These are phyloP conservation scores for Botrytis pseudocinerea DNA, from an alignment of 2,329 filamentous ascomycete genomes.

Conservation along the genomic window DNA sequence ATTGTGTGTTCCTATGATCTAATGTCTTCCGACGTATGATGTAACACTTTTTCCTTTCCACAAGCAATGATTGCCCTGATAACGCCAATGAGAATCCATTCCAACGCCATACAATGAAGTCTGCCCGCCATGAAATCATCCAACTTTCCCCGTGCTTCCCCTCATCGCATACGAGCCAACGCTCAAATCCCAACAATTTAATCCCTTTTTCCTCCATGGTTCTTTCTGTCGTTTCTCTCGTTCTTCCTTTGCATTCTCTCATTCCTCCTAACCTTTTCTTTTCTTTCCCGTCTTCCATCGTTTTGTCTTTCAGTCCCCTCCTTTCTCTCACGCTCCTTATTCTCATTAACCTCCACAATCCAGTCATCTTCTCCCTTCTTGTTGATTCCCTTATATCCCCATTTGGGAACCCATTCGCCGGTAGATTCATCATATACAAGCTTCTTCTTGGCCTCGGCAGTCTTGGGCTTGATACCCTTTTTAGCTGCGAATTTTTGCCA, in stretches of 20 bases:
- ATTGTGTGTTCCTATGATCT: background rate
- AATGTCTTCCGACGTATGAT: background rate
- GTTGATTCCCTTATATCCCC: conserved; percentile 91
- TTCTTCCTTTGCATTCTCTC: conserved; percentile 71
- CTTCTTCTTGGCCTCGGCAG: conserved; percentile 73
- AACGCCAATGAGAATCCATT: conserved; percentile 19
- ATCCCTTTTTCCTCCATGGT: conserved; percentile 28
- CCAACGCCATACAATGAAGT: conserved; percentile 28
- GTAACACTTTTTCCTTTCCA: conserved; percentile 22
- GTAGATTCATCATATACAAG: conserved; percentile 80
- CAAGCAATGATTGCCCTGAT: conserved; percentile 4
- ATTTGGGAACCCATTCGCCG: conserved; percentile 89
- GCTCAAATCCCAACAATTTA: background rate
- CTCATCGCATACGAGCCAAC: background rate
- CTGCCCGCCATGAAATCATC: conserved; percentile 13
- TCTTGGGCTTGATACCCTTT: conserved; percentile 94
- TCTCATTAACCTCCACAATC: conserved; percentile 88
- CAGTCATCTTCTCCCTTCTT: conserved; percentile 82
- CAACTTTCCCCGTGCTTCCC: background rate
- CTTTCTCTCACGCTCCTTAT: conserved; percentile 64
- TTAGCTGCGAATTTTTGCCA: conserved; percentile 96
- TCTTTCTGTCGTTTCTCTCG: conserved; percentile 48
- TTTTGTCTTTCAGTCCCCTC: conserved; percentile 62
- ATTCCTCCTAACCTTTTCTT: conserved; percentile 70
- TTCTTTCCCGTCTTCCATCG: conserved; percentile 63